A percentile compares a stretch with the other conserved stretches of the same genome.
These are phyloP conservation scores for Acanthamoeba castellanii DNA, from an alignment of 208 protist species.

Conservation along the genomic window DNA sequence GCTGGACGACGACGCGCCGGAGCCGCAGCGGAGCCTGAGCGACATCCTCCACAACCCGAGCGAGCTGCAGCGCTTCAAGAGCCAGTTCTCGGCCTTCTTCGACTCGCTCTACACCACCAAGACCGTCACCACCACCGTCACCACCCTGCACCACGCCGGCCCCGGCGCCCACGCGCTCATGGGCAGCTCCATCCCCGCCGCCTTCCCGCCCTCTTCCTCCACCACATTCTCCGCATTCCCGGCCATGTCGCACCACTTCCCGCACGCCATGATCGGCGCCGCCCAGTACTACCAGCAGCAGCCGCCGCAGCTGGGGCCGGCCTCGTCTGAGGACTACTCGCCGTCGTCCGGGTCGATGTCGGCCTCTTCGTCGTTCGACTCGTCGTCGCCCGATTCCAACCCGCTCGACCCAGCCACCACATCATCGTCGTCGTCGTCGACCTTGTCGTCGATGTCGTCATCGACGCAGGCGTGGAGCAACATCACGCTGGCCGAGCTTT, in stretches of 20 bases:
- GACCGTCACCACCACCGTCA: slow-evolving; percentile 16
- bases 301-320: background rate
- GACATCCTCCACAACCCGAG: slow-evolving; percentile 50
- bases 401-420: background rate
- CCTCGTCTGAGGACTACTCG: background rate
- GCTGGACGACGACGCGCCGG: slow-evolving; percentile 33
- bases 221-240: slow-evolving; percentile 12
- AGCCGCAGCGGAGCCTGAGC: slow-evolving; percentile 7
- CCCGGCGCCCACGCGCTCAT: background rate
- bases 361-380: background rate
- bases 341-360: background rate
- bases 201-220: background rate
- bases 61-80: slow-evolving; percentile 58
- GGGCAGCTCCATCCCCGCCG: background rate
- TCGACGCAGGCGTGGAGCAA: background rate
- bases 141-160: background rate
- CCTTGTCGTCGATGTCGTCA: background rate
- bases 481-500: slow-evolving; percentile 42
- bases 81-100: slow-evolving; percentile 55
- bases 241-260: background rate
- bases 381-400: background rate
- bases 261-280: too few relatives aligned
- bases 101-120: slow-evolving; percentile 51
- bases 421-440: background rate
- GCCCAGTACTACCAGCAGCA: background rate